Evolutionary conservation across 2,329 filamentous ascomycete genomes (phyloP).

Genomic region (Ophiosphaerella korrae): DNA sequence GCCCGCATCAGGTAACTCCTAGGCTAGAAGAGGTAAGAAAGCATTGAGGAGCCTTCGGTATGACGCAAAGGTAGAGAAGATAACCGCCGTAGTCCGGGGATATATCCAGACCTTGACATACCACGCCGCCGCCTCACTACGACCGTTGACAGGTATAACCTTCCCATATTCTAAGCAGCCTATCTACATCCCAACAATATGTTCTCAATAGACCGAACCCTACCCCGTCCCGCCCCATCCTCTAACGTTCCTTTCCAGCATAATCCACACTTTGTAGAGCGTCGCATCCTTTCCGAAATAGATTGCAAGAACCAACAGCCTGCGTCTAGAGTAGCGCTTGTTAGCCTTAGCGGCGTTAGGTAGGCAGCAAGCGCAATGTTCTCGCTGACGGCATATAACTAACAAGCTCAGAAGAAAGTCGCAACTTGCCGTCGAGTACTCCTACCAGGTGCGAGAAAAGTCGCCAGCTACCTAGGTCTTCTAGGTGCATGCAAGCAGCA

Average conservation of each 20-base stretch:
- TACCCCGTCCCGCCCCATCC: conserved; percentile 1
- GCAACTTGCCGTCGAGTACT: conserved; percentile 23
- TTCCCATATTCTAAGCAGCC: neutral
- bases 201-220: neutral
- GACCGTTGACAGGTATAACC: neutral
- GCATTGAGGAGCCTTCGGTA: conserved; percentile 14
- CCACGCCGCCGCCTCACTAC: conserved; percentile 1
- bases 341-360: conserved; percentile 5
- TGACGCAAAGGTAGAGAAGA: conserved; percentile 12
- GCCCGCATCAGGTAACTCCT: conserved; percentile 8
- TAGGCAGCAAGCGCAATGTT: neutral
- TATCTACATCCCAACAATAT: neutral
- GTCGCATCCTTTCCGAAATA: conserved; percentile 8
- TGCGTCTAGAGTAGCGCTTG: conserved; percentile 10
- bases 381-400: neutral
- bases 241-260: conserved; percentile 17
- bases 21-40: conserved; percentile 11
- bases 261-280: conserved; percentile 30
- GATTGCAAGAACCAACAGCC: neutral
- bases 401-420: conserved; percentile 19
- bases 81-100: conserved; percentile 1
- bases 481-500: conserved; percentile 20
- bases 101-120: conserved; percentile 3
- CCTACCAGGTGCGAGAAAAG: conserved; percentile 10
- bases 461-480: conserved; percentile 19